These are phyloP conservation scores for Naganishia albida DNA, from an alignment of 1,284 basidiomycete genomes.

Conservation along the genomic window DNA sequence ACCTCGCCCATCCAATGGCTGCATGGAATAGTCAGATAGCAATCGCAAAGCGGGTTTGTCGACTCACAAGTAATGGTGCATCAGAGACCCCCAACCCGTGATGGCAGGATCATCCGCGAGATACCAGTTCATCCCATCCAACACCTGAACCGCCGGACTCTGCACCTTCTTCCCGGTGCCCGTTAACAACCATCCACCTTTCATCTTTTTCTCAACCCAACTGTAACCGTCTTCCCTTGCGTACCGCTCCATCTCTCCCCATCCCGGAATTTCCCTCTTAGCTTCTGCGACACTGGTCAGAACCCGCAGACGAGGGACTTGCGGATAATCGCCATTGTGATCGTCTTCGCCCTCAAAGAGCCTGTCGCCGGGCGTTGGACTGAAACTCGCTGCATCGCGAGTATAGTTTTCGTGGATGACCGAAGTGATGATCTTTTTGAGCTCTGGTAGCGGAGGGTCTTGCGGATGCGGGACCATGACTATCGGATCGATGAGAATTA, in stretches of 20 bases:
- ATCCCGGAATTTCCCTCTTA: background rate
- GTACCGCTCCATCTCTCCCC: conserved; percentile 10
- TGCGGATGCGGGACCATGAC: conserved; percentile 22
- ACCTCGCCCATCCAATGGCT: conserved; percentile 33
- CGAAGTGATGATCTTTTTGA: conserved; percentile 31
- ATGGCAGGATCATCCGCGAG: conserved; percentile 31
- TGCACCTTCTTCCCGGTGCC: background rate
- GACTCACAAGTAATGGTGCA: conserved; percentile 33
- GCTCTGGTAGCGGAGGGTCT: conserved; percentile 24
- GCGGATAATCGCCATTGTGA: conserved; percentile 26
- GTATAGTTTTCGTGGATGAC: conserved; percentile 23
- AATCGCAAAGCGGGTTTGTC: background rate
- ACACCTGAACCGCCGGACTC: conserved; percentile 6
- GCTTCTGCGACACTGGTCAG: conserved; percentile 17
- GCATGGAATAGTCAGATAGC: background rate
- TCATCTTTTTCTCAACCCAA: background rate
- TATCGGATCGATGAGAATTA: background rate
- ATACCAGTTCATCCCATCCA: conserved; percentile 29
- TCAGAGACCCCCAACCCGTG: conserved; percentile 30
- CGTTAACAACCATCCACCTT: background rate
- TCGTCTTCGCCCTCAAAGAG: conserved; percentile 8
- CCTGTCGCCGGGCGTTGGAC: background rate
- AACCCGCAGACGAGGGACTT: conserved; percentile 24
- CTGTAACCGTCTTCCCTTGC: conserved; percentile 5
- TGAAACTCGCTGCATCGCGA: conserved; percentile 6